Evolutionary conservation across 768 basidiomycete species (phyloP).

Genomic region (Tulasnella calospora): DNA sequence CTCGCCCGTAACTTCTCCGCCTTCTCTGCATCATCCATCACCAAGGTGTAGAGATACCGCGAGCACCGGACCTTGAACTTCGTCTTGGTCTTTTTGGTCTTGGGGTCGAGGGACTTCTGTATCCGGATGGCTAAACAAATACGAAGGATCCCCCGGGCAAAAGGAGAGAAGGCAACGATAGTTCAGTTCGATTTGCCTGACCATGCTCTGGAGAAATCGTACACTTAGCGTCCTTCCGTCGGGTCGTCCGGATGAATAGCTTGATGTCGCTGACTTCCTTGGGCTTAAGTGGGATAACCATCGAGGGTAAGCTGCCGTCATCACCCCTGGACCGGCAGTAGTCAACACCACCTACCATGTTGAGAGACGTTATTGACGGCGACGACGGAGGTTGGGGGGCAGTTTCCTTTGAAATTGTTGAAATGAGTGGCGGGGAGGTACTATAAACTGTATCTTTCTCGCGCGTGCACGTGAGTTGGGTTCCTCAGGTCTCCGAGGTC

Average conservation of each 20-base stretch:
- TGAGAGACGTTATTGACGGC: neutral
- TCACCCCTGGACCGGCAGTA: neutral
- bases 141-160: too few relatives aligned
- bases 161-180: conserved; percentile 14
- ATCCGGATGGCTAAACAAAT: conserved; percentile 83
- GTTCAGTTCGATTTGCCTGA: conserved; percentile 45
- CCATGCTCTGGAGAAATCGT: conserved; percentile 42
- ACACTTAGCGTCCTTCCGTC: conserved; percentile 81
- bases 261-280: conserved; percentile 99
- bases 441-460: neutral
- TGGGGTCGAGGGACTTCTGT: conserved; percentile 80
- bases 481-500: neutral
- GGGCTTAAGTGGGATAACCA: conserved; percentile 50
- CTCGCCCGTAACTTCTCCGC: conserved; percentile 95
- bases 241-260: conserved; percentile 93
- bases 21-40: conserved; percentile 93
- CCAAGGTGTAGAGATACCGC: conserved; percentile 95
- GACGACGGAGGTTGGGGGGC: neutral
- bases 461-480: neutral
- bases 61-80: conserved; percentile 99
- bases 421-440: neutral
- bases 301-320: neutral
- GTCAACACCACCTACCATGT: neutral
- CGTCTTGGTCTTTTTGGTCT: conserved; percentile 61
- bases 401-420: conserved; percentile 10